Base-by-base conservation (phyloP, 2,329 filamentous ascomycete species). In the Penicillium sp. region DNA sequence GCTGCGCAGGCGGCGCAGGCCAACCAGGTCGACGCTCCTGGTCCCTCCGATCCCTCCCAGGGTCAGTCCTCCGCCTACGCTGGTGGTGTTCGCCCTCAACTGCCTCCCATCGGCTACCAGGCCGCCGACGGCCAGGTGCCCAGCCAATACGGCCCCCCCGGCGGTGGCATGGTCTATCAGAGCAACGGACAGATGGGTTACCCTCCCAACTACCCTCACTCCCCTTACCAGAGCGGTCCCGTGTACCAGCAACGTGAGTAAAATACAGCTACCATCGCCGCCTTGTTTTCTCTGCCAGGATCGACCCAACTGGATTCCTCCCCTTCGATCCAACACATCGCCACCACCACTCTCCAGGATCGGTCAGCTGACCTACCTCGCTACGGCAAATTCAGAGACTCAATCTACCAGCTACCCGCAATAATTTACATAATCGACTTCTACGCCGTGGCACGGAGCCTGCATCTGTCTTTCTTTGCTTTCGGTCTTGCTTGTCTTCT, bases 81-180 rank as follows among this genome's bases (percentile, higher is more conserved):
- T 57, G 74, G 74, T 57, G 73, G 70, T 56, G 79, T 81, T 42
- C 79, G 82, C 39, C 80, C 85, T 50, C 88, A 90, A 64, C 76
- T 91, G 27, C 88, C 88, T 41, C 88, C 88, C 2, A 89, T 91
- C 64, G 86, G 85, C 11, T 92, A 90, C 64, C 83, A 87, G 64
- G 77, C 83, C 42, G 74, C 76, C 27, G 76, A 80, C 43, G 74
- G 76, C 48, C 78, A 81, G 61, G 76, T 79, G 20, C 76, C 79
- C 68, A 78, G 71, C 52, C 84, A 87, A 63, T 90, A 90, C 64
- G 81, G 85, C 36, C 79, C 82, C n/a, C 83, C 85, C 45, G 70
- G 69, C 46, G 68, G 68, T 47, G 73, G 72, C 20, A 74, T 78
- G 64, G 75, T 78, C 50, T 78, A 78, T 56, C 73, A 74, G 60